Percentiles rank a stretch among this genome's conserved stretches.
phyloP scores from a whole-genome alignment of 352 stramenopile species.

The Pythium biforme region DNA sequence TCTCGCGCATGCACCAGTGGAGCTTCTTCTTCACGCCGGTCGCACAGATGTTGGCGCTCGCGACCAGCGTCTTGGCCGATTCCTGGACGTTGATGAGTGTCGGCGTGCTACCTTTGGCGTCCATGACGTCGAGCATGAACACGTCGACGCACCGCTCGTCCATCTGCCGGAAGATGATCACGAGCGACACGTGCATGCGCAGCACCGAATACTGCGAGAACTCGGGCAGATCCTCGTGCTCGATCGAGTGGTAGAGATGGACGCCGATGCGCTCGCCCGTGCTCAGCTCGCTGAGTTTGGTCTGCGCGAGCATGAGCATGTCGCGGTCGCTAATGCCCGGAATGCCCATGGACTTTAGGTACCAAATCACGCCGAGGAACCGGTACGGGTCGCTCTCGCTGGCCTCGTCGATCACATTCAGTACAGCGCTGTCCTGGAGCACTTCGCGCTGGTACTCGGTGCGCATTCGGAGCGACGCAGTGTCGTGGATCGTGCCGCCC shows the following conservation, averaged over 20 bases:
- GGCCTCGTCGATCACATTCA: slow-evolving; percentile 41
- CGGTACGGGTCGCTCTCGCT: slow-evolving; percentile 51
- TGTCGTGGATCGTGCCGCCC: slow-evolving; percentile 45
- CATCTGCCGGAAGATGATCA: slow-evolving; percentile 45
- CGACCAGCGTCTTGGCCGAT: slow-evolving; percentile 33
- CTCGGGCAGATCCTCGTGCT: slow-evolving; percentile 41
- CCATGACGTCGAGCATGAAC: slow-evolving; percentile 47
- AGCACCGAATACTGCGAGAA: slow-evolving; percentile 32
- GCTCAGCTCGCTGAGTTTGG: slow-evolving; percentile 36
- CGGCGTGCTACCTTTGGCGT: slow-evolving; percentile 35
- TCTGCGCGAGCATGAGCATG: slow-evolving; percentile 37
- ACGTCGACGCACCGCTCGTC: slow-evolving; percentile 38
- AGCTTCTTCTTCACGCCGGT: slow-evolving; percentile 57
- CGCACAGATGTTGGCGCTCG: slow-evolving; percentile 30
- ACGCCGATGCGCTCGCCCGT: slow-evolving; percentile 57
- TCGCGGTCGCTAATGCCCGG: slow-evolving; percentile 41
- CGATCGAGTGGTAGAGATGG: slow-evolving; percentile 54
- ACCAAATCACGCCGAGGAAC: slow-evolving; percentile 48
- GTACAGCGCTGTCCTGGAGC: slow-evolving; percentile 41
- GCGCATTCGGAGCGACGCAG: slow-evolving; percentile 37
- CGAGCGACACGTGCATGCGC: slow-evolving; percentile 44
- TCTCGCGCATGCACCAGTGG: slow-evolving; percentile 43
- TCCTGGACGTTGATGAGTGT: slow-evolving; percentile 47
- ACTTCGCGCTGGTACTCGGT: slow-evolving; percentile 43
- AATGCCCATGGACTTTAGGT: slow-evolving; percentile 32